Conservation (phyloP, 257 asterid genomes). For the Jacaranda mimosifolia region DNA sequence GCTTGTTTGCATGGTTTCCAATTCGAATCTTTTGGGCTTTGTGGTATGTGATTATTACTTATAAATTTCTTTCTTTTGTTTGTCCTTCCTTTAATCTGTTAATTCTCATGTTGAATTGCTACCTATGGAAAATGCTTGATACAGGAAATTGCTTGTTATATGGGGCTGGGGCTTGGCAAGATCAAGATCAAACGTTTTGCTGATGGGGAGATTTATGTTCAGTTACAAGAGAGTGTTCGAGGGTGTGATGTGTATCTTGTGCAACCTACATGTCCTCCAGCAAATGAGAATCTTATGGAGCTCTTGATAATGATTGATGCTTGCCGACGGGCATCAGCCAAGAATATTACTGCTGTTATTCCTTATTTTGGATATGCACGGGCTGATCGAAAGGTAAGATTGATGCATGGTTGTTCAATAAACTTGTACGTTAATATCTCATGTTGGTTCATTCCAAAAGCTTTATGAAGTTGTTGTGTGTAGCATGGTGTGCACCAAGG, state of each 20-base stretch:
- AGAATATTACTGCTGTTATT: constrained; percentile 78
- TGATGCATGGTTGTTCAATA: constrained; percentile 13
- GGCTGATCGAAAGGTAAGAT: constrained; percentile 77
- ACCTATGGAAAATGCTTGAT: constrained; percentile 29
- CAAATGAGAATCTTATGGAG: constrained; percentile 88
- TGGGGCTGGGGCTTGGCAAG: constrained; percentile 80
- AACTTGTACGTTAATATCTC: constrained; percentile 4
- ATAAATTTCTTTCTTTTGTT: neutral
- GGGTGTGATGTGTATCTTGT: constrained; percentile 86
- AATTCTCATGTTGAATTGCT: neutral
- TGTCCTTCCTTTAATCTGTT: neutral
- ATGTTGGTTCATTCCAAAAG: constrained; percentile 30
- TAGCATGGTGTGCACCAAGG: constrained; percentile 11
- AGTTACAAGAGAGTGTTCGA: constrained; percentile 82
- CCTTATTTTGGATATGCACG: constrained; percentile 89
- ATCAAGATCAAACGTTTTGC: constrained; percentile 78
- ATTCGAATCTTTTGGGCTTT: neutral
- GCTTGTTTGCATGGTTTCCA: neutral
- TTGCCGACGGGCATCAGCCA: constrained; percentile 88
- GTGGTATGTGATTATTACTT: neutral
- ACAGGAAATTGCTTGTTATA: constrained; percentile 80
- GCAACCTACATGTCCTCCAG: constrained; percentile 90
- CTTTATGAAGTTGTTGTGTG: constrained; percentile 22
- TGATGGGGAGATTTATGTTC: constrained; percentile 86
- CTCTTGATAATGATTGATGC: constrained; percentile 87